Evolutionary conservation across 208 protist species (phyloP).

Genomic region (Trichomonas vaginalis): DNA sequence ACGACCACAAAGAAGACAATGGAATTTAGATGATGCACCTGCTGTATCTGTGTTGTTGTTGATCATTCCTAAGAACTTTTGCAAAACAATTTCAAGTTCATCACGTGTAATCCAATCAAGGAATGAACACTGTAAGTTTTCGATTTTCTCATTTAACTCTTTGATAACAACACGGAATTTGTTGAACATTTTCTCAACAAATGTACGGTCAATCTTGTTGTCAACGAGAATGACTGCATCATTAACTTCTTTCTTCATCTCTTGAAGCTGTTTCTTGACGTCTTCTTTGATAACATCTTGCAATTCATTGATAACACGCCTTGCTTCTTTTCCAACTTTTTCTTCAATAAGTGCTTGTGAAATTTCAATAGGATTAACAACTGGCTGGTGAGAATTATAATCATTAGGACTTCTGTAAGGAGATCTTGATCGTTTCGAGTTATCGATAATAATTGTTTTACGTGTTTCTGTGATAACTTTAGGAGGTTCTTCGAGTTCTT

Average conservation of each 20-base stretch:
- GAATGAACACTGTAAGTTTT: background rate
- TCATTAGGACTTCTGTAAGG: background rate
- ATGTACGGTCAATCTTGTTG: background rate
- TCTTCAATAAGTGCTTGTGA: background rate
- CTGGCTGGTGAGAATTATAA: no score
- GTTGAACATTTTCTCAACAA: conserved; percentile 18
- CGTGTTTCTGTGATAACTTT: background rate
- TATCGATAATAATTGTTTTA: background rate
- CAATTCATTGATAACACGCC: background rate
- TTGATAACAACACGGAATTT: background rate
- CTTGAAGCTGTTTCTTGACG: background rate
- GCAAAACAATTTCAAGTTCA: background rate
- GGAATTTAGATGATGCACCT: background rate
- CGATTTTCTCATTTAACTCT: background rate
- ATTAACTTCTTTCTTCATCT: background rate
- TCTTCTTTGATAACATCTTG: background rate
- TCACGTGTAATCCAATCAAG: background rate
- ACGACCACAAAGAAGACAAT: background rate
- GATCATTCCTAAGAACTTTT: background rate
- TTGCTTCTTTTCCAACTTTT: background rate
- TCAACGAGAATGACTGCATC: background rate
- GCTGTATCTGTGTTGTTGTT: background rate
- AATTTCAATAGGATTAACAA: background rate
- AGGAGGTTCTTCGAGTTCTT: background rate
- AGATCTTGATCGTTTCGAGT: no score